Evolutionary conservation across 139 green algal species (phyloP).

Genomic region (Auxenochlorella protothecoides): DNA sequence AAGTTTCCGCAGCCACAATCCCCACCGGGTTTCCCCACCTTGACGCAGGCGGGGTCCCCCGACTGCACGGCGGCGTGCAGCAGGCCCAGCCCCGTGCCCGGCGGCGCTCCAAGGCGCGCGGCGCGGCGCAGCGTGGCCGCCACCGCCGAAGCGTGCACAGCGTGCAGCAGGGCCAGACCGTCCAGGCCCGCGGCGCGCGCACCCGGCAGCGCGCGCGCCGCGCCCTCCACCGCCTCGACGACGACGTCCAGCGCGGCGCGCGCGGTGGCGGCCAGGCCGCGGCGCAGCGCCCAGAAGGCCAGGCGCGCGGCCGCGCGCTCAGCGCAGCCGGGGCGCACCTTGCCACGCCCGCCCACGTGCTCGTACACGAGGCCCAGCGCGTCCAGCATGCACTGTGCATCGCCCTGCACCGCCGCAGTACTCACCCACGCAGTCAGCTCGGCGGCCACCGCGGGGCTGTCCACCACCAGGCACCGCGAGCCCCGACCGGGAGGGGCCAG

Average conservation of each 20-base stretch:
- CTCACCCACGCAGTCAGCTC: conserved; percentile 8
- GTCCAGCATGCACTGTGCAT: conserved; percentile 4
- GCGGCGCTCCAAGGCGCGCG: conserved; percentile 5
- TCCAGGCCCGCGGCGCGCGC: not conserved
- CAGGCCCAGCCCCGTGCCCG: conserved; percentile 7
- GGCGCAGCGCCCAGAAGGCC: conserved; percentile 6
- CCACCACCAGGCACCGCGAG: conserved; percentile 9
- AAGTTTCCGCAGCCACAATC: too few species aligned
- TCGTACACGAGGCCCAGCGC: conserved; percentile 19
- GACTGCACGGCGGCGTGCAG: conserved; percentile 30
- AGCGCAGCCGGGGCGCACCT: conserved; percentile 11
- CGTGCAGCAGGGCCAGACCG: conserved; percentile 10
- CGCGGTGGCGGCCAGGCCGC: conserved; percentile 10
- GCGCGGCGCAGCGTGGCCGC: conserved; percentile 7
- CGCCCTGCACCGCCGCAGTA: not conserved
- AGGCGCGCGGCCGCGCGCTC: conserved; percentile 13
- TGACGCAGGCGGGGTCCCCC: conserved; percentile 1
- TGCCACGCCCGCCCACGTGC: conserved; percentile 8
- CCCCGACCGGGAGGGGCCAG: conserved; percentile 10
- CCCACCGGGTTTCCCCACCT: not conserved
- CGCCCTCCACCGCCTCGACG: conserved; percentile 3
- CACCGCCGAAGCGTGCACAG: not conserved
- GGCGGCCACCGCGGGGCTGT: conserved; percentile 1
- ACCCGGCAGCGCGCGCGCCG: not conserved
- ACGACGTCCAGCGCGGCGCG: conserved; percentile 10